Evolutionary conservation across 140 eudicot genomes (phyloP).

Genomic region (Ambrosia hybrid): DNA sequence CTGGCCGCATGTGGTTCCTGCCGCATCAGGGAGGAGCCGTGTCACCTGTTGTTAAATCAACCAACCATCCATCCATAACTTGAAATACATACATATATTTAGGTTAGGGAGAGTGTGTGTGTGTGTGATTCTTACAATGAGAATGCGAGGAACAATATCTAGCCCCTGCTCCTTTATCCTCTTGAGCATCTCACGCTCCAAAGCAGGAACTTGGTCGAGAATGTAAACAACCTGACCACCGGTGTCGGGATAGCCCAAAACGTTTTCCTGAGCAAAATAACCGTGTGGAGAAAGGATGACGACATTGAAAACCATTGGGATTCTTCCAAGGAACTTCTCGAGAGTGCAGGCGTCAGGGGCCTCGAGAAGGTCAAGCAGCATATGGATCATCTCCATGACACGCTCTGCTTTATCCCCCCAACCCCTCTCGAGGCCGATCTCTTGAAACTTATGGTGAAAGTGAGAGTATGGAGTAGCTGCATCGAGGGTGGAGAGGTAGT

Average conservation of each 20-base stretch:
- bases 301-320: conserved; percentile 92
- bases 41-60: conserved; percentile 40
- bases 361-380: conserved; percentile 86
- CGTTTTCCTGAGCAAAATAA: conserved; percentile 94
- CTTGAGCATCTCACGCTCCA: conserved; percentile 86
- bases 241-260: conserved; percentile 90
- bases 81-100: too few relatives aligned
- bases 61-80: too few relatives aligned
- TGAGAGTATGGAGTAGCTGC: conserved; percentile 59
- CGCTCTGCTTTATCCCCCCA: conserved; percentile 83
- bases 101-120: too few relatives aligned
- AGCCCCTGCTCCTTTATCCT: conserved; percentile 97
- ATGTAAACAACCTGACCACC: conserved; percentile 99
- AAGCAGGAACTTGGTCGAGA: conserved; percentile 92
- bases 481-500: conserved; percentile 62
- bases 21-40: conserved; percentile 90
- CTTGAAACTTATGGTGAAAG: conserved; percentile 74
- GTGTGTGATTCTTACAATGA: conserved; percentile 43
- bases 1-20: conserved; percentile 92
- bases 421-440: conserved; percentile 89
- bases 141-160: conserved; percentile 82
- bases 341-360: conserved; percentile 93
- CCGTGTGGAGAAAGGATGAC: conserved; percentile 99
- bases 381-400: conserved; percentile 68
- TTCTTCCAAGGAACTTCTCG: conserved; percentile 78